A percentile compares a stretch with the other conserved stretches of the same genome.
Conservation (phyloP, 2,329 filamentous ascomycete species). For the Arthroderma sp. region DNA sequence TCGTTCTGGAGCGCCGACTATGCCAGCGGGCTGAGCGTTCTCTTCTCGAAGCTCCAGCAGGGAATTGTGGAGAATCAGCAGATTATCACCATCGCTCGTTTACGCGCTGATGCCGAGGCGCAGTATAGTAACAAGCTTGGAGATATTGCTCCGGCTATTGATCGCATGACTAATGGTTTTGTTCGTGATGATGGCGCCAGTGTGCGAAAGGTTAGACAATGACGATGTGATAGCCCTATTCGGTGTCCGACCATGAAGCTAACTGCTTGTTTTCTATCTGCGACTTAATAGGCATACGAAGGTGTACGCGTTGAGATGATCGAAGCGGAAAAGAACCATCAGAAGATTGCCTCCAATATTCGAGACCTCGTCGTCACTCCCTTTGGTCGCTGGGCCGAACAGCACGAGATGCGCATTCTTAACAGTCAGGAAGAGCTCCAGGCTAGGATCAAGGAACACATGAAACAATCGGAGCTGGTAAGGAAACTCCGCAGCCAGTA, state of each 20-base stretch:
- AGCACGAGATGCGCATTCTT: slow-evolving; percentile 80
- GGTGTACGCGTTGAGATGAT: slow-evolving; percentile 87
- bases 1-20: slow-evolving; percentile 98
- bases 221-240: background rate
- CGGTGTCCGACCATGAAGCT: background rate
- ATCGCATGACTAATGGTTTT: slow-evolving; percentile 72
- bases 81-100: slow-evolving; percentile 74
- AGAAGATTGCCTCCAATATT: slow-evolving; percentile 92
- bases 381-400: slow-evolving; percentile 91
- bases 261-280: background rate
- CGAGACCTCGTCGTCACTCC: slow-evolving; percentile 89
- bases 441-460: slow-evolving; percentile 76
- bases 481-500: slow-evolving; percentile 92
- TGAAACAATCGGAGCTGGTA: slow-evolving; percentile 77
- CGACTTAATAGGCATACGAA: slow-evolving; percentile 62
- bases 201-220: slow-evolving; percentile 65
- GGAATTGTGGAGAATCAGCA: slow-evolving; percentile 92
- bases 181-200: slow-evolving; percentile 87
- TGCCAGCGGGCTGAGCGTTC: slow-evolving; percentile 83
- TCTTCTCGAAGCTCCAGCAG: slow-evolving; percentile 94
- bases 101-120: slow-evolving; percentile 94
- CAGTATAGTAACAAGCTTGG: slow-evolving; percentile 66
- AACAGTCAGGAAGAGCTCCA: slow-evolving; percentile 93
- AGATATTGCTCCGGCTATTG: slow-evolving; percentile 69
- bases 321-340: slow-evolving; percentile 76